Percentiles rank a stretch among this genome's conserved stretches.
These are phyloP conservation scores for Rhodotorula mucilaginosa DNA, from an alignment of 1,284 basidiomycete species.

Conservation along the genomic window DNA sequence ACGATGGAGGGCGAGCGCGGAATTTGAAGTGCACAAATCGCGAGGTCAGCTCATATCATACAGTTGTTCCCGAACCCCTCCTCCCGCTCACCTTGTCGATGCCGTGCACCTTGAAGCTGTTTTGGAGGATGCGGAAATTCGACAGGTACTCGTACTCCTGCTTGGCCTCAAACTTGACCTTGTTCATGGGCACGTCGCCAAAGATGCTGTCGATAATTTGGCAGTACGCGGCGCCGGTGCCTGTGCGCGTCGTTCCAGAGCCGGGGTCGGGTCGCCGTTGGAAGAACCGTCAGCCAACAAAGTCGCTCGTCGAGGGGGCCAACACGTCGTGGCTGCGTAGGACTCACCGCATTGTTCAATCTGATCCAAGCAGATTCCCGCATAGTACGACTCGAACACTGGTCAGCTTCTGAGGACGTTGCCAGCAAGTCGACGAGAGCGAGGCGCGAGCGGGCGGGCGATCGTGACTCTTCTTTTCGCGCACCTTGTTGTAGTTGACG, in stretches of 20 bases:
- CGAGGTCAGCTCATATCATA: not conserved
- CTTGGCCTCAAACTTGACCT: conserved; percentile 82
- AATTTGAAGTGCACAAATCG: not conserved
- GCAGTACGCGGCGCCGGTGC: conserved; percentile 78
- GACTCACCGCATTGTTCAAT: conserved; percentile 79
- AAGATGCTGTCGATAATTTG: conserved; percentile 89
- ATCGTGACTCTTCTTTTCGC: conserved; percentile 13
- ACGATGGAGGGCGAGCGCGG: not conserved
- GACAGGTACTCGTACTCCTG: conserved; percentile 94
- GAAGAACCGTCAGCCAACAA: conserved; percentile 17
- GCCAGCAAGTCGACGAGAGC: not conserved
- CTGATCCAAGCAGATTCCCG: not conserved
- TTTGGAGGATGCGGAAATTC: conserved; percentile 94
- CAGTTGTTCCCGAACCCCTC: too few species aligned
- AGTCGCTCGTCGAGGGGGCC: not conserved
- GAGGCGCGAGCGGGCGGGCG: not conserved
- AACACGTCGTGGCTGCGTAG: too few species aligned
- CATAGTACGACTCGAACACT: too few species aligned
- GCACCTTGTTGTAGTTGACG: conserved; percentile 79
- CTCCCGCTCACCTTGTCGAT: conserved; percentile 75
- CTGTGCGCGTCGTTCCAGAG: conserved; percentile 1
- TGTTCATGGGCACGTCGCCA: conserved; percentile 80
- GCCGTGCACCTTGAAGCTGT: conserved; percentile 78
- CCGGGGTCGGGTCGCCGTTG: not conserved
- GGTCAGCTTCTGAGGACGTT: too few species aligned